A percentile compares a stretch with the other conserved stretches of the same genome.
Conservation (phyloP, 768 basidiomycete genomes). For the Xerocomus potaroensis region DNA sequence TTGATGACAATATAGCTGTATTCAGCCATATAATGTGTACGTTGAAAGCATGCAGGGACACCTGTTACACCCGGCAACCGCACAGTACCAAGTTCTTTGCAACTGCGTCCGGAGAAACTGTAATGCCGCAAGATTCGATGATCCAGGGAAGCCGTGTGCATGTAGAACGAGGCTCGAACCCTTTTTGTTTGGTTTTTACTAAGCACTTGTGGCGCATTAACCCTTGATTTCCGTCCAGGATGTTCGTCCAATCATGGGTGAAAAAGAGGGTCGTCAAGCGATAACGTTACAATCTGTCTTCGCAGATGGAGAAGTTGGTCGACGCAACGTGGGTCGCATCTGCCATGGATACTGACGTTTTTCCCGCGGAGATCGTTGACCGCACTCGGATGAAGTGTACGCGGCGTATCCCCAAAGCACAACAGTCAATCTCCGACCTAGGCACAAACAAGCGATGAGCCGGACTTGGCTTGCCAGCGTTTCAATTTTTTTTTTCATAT, state of each 20-base stretch:
- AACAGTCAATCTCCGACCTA: conserved; percentile 19
- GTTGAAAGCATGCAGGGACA: neutral
- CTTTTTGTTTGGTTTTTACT: too few species aligned
- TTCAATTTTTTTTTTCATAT: too few species aligned
- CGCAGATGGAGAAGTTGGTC: conserved; percentile 13
- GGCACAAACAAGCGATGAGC: conserved; percentile 8
- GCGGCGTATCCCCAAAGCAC: conserved; percentile 22
- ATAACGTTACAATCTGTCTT: conserved; percentile 24
- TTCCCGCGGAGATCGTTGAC: conserved; percentile 29
- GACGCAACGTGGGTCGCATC: conserved; percentile 22
- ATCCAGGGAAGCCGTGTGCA: too few species aligned
- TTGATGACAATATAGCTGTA: conserved; percentile 1
- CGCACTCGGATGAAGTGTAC: conserved; percentile 9
- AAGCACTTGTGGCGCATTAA: conserved; percentile 3
- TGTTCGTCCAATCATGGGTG: conserved; percentile 5
- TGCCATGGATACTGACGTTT: conserved; percentile 28
- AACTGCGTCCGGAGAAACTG: neutral
- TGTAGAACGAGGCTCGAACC: conserved; percentile 6
- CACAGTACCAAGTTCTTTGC: conserved; percentile 3
- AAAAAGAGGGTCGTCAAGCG: conserved; percentile 8
- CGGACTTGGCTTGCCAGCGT: too few species aligned
- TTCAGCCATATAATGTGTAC: conserved; percentile 4
- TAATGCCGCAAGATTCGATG: conserved; percentile 9
- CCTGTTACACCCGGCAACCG: conserved; percentile 6
- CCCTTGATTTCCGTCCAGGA: conserved; percentile 8